These are phyloP conservation scores for Simplicillium sp. DNA, from an alignment of 2,329 filamentous ascomycete genomes.

Conservation along the genomic window DNA sequence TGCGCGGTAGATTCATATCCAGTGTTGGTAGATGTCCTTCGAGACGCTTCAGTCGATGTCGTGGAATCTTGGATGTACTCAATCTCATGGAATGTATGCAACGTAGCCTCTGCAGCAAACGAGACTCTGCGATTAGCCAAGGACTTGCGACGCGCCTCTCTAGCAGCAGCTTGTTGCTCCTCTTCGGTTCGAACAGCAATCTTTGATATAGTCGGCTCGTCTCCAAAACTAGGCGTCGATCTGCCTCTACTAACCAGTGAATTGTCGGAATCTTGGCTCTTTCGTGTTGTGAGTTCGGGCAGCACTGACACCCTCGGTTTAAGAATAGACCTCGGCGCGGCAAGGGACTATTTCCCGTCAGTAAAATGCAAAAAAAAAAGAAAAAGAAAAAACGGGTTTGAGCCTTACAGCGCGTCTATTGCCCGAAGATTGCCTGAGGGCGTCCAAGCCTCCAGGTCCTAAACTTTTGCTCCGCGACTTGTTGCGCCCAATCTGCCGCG, in stretches of 20 bases:
- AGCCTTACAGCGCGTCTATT: conserved; percentile 72
- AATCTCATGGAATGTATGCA: conserved; percentile 94
- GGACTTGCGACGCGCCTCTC: conserved; percentile 79
- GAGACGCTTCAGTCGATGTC: conserved; percentile 65
- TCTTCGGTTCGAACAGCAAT: conserved; percentile 60
- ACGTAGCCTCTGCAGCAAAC: conserved; percentile 91
- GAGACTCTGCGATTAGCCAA: conserved; percentile 89
- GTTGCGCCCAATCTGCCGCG: conserved; percentile 30
- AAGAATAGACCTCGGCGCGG: conserved; percentile 61
- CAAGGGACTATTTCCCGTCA: conserved; percentile 38
- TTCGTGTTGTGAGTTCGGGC: conserved; percentile 57
- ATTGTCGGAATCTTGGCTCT: conserved; percentile 17
- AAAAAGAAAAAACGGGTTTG: too few species aligned
- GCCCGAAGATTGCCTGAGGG: conserved; percentile 62
- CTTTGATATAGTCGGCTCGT: conserved; percentile 33
- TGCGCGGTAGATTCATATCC: conserved; percentile 5
- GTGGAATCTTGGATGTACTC: conserved; percentile 85
- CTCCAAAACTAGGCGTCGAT: conserved; percentile 7
- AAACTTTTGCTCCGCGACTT: conserved; percentile 93
- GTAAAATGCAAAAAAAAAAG: neutral
- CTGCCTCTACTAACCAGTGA: conserved; percentile 6
- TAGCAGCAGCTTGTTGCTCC: conserved; percentile 59
- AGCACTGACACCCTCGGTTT: conserved; percentile 65
- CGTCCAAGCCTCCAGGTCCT: conserved; percentile 82
- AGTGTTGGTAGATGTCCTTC: conserved; percentile 56